Evolutionary conservation across 164 flowering plant species (phyloP), one percentile per base, ranked within the genome.

Genomic region (Houttuynia cordata): DNA sequence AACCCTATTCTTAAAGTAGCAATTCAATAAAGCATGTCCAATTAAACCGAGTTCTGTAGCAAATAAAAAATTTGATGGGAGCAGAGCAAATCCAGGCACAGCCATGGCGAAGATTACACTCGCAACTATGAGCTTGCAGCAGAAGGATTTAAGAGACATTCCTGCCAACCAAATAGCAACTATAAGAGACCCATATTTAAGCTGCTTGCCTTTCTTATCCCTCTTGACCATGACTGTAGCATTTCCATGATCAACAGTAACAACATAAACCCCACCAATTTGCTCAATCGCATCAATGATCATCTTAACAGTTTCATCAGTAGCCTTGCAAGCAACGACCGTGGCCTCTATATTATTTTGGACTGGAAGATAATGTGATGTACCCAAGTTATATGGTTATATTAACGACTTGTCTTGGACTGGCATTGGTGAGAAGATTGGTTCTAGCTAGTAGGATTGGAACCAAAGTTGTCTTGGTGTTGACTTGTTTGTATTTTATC

Each of bases 221-320:
- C 98, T 83, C 85, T 93, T 93, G 51, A 88, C 98, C 98, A 93
- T 93, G 66, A 90, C 98, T 76, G 90, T 97, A 7, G 96, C 96
- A 75, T 93, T 93, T 30, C 98, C 98, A 71, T 93, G 98, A 67
- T 93, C 98, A 12, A 97, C 98, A 10, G 98, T 93, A 8, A 93
- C 86, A 24, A 93, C 81, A 69, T 81, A 93, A 39, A 93, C 87
- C 61, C 98, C 97, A 65, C 92, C 94, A 53, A 87, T 96, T 82
- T 87, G 83, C 69, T 87, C 87, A 22, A 93, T 76, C 9, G 98
- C 96, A 71, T 93, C 98, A 68, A 93, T 73, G 59, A 93, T 90
- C 65, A 86, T 83, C 98, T 93, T 90, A 21, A 93, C 97, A 52
- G 91, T 94, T 4, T 79, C 86, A 82, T 93, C 99, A 75, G 98